Conservation (phyloP, 169 alveolate species). For the Cryptosporidium meleagridis region DNA sequence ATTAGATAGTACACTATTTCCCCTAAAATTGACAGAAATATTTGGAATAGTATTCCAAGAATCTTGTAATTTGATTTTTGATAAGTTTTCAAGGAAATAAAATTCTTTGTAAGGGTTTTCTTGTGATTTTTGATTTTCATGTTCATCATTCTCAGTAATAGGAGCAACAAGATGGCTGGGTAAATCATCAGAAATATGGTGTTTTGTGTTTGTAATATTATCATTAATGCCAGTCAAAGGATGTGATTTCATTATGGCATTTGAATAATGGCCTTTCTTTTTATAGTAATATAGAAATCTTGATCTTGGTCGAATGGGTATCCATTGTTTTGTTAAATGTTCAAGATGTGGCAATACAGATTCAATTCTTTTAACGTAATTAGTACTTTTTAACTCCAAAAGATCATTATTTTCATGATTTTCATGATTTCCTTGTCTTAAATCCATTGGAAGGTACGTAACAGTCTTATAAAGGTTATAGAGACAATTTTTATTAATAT, state of each 20-base stretch:
- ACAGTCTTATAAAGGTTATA: slow-evolving; percentile 64
- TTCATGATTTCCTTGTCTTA: slow-evolving; percentile 34
- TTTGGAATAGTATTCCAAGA: slow-evolving; percentile 36
- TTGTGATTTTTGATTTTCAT: too few relatives aligned
- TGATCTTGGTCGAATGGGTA: slow-evolving; percentile 51
- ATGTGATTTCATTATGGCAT: slow-evolving; percentile 8
- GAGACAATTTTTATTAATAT: slow-evolving; percentile 17
- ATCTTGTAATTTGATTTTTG: slow-evolving; percentile 24
- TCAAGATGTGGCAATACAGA: slow-evolving; percentile 52
- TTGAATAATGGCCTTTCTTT: slow-evolving; percentile 2
- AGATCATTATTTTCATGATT: slow-evolving; percentile 25
- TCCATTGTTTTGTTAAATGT: slow-evolving; percentile 59
- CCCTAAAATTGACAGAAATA: slow-evolving; percentile 51
- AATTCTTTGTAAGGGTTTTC: slow-evolving; percentile 5
- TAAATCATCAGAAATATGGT: neutral
- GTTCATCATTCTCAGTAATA: neutral
- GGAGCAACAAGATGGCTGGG: too few relatives aligned
- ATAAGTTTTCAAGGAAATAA: slow-evolving; percentile 23
- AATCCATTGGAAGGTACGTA: slow-evolving; percentile 56
- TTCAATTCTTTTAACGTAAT: slow-evolving; percentile 55
- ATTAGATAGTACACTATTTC: slow-evolving; percentile 48
- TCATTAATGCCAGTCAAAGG: neutral
- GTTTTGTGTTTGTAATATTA: neutral
- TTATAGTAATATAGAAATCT: slow-evolving; percentile 11
- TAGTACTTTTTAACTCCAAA: slow-evolving; percentile 50